phyloP scores from a whole-genome alignment of 768 basidiomycete species.

The Porpolomopsis calyptriformis region DNA sequence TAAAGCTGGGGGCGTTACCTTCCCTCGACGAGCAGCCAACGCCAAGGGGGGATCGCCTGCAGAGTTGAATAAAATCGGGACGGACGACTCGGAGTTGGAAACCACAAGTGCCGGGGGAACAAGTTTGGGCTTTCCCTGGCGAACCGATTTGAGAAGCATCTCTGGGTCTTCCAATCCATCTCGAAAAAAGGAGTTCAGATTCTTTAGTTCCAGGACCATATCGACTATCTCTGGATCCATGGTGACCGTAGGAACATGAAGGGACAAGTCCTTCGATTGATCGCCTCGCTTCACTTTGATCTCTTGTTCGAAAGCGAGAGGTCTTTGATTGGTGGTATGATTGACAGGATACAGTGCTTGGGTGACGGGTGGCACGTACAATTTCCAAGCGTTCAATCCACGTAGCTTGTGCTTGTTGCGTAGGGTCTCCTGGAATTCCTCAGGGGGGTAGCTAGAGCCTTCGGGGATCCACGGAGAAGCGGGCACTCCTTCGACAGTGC shows the following conservation, averaged over 20 bases:
- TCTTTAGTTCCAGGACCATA: slow-evolving; percentile 31
- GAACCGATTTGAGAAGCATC: slow-evolving; percentile 8
- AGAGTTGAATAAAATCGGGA: slow-evolving; percentile 25
- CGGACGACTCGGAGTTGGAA: slow-evolving; percentile 31
- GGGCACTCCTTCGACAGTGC: slow-evolving; percentile 13
- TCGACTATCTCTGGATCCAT: slow-evolving; percentile 31
- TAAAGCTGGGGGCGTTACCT: slow-evolving; percentile 23
- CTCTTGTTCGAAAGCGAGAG: slow-evolving; percentile 26
- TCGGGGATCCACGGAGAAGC: slow-evolving; percentile 27
- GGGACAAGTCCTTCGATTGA: slow-evolving; percentile 21
- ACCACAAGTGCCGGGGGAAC: slow-evolving; percentile 30
- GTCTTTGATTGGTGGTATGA: slow-evolving; percentile 17
- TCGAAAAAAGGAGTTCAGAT: slow-evolving; percentile 31
- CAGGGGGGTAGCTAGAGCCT: slow-evolving; percentile 28
- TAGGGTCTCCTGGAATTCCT: slow-evolving; percentile 19
- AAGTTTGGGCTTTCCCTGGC: slow-evolving; percentile 13
- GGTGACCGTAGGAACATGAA: slow-evolving; percentile 22
- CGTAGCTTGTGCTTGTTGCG: slow-evolving; percentile 8
- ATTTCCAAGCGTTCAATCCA: slow-evolving; percentile 1
- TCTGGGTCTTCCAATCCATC: slow-evolving; percentile 16
- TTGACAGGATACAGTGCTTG: neutral
- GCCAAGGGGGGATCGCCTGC: slow-evolving; percentile 19
- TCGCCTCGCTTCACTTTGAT: slow-evolving; percentile 22
- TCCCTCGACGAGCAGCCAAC: slow-evolving; percentile 31
- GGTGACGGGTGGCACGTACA: neutral